Evolutionary conservation across 257 asterid species (phyloP).

Genomic region (Salvia hispanica): DNA sequence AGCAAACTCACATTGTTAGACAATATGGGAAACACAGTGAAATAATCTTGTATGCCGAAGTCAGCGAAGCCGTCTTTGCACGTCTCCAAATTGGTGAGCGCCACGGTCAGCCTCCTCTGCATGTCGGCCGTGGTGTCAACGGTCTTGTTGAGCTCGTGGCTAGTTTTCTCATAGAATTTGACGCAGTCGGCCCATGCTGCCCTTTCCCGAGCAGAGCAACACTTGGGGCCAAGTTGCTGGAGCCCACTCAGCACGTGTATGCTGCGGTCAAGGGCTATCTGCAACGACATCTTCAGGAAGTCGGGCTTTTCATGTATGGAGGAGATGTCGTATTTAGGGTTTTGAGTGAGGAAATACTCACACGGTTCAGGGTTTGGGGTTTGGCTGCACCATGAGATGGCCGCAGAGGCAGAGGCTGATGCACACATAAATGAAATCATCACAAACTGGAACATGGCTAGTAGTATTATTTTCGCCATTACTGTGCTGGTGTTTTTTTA

Average conservation of each 20-base stretch:
- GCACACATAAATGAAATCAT: too few species aligned
- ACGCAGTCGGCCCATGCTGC: conserved; percentile 90
- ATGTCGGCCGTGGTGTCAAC: conserved; percentile 45
- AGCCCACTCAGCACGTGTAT: conserved; percentile 40
- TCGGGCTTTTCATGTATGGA: conserved; percentile 58
- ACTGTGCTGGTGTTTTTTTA: conserved; percentile 16
- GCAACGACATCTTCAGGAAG: conserved; percentile 52
- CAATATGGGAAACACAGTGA: conserved; percentile 40
- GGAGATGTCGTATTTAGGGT: conserved; percentile 40
- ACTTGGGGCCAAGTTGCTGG: conserved; percentile 53
- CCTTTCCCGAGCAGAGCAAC: conserved; percentile 52
- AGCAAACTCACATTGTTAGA: conserved; percentile 58
- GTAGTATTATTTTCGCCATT: conserved; percentile 34
- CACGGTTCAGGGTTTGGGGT: conserved; percentile 64
- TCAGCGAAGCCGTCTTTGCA: conserved; percentile 65
- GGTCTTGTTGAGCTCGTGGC: conserved; percentile 49
- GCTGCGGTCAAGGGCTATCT: conserved; percentile 69
- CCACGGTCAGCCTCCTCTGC: conserved; percentile 66
- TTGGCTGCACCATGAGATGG: conserved; percentile 64
- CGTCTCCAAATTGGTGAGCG: conserved; percentile 71
- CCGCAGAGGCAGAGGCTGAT: conserved; percentile 5
- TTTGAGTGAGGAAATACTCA: conserved; percentile 20
- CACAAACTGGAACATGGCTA: conserved; percentile 12
- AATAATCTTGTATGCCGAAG: conserved; percentile 43
- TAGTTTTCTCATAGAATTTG: conserved; percentile 53